These are phyloP conservation scores for Pleomassaria siparia DNA, from an alignment of 2,329 filamentous ascomycete genomes.

Conservation along the genomic window DNA sequence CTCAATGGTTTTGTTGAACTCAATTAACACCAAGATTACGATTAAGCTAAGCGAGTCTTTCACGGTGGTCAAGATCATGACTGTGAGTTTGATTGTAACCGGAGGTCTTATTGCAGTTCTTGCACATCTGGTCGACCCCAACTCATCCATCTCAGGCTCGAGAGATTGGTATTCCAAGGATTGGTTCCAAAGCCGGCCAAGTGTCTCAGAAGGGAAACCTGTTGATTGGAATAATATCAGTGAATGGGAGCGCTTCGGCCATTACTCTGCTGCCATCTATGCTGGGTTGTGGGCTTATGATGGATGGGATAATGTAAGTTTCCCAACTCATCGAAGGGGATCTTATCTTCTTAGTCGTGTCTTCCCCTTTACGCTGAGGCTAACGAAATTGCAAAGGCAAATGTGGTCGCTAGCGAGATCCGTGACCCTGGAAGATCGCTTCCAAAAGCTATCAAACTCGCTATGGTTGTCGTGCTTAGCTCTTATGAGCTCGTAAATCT, in stretches of 20 bases:
- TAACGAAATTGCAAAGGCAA: conserved; percentile 24
- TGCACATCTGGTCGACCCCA: conserved; percentile 30
- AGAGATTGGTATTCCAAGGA: conserved; percentile 46
- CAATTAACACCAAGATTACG: conserved; percentile 46
- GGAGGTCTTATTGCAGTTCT: conserved; percentile 33
- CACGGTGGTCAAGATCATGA: conserved; percentile 42
- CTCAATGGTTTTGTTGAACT: conserved; percentile 47
- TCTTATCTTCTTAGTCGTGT: background rate
- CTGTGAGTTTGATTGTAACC: conserved; percentile 35
- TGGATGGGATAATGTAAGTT: conserved; percentile 64
- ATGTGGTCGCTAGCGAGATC: conserved; percentile 43
- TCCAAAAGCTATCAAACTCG: conserved; percentile 63
- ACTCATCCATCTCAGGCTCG: conserved; percentile 31
- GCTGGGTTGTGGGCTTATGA: conserved; percentile 66
- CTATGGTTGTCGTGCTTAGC: conserved; percentile 60
- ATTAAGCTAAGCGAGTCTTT: conserved; percentile 47
- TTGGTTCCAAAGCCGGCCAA: conserved; percentile 60
- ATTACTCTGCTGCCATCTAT: conserved; percentile 63
- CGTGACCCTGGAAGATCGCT: conserved; percentile 44
- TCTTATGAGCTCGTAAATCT: conserved; percentile 64
- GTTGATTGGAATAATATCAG: conserved; percentile 45
- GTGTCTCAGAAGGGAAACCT: conserved; percentile 46
- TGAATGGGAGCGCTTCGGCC: conserved; percentile 61
- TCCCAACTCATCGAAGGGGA: background rate
- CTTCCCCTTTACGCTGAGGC: background rate